Evolutionary conservation across 176 grass and related monocot species (phyloP).

Genomic region (Zoysia japonica): DNA sequence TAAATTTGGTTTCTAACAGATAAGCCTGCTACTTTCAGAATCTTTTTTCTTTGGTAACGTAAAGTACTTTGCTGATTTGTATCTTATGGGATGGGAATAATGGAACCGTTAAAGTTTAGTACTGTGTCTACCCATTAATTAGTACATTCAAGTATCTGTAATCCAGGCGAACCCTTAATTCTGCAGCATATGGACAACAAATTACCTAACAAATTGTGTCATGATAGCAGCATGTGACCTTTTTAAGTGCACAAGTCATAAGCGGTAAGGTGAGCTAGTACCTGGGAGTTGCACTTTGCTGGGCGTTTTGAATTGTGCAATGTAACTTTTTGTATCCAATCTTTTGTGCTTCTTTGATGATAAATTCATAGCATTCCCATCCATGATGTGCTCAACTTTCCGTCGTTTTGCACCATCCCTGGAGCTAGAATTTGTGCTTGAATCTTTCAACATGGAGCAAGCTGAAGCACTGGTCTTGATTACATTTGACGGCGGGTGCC

Average conservation of each 20-base stretch:
- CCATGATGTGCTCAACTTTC: not conserved
- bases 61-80: not conserved
- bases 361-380: not conserved
- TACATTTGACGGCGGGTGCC: not conserved
- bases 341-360: constrained; percentile 33
- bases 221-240: not conserved
- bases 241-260: not conserved
- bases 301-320: not conserved
- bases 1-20: constrained; percentile 3
- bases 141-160: constrained; percentile 20
- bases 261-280: constrained; percentile 7
- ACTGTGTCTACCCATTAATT: not conserved
- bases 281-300: not conserved
- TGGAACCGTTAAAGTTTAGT: not conserved
- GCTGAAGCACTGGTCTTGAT: not conserved
- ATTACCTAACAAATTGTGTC: not conserved
- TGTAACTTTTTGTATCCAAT: constrained; percentile 1
- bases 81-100: not conserved
- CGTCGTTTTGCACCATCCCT: not conserved
- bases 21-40: not conserved
- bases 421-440: constrained; percentile 2
- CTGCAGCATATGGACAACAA: not conserved
- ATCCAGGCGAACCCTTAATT: not conserved
- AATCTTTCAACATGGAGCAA: not conserved
- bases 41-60: not conserved